Percentiles rank a stretch among this genome's conserved stretches.
These are phyloP conservation scores for Ambrosiella xylebori DNA, from an alignment of 2,329 filamentous ascomycete species.

Conservation along the genomic window DNA sequence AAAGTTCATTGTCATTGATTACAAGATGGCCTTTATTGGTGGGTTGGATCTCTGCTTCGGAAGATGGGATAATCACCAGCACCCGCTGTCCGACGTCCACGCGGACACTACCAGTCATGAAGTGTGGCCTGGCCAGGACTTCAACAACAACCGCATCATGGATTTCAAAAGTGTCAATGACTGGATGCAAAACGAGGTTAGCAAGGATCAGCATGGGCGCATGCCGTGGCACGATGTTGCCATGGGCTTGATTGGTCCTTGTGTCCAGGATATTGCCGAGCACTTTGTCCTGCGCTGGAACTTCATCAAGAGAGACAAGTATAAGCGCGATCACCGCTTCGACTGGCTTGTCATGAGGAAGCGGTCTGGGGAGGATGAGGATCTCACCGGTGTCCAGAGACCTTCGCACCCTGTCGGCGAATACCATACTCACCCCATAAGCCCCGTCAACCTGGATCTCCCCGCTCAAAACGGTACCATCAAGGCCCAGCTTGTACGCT, in stretches of 20 bases:
- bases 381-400: constrained; percentile 72
- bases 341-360: constrained; percentile 75
- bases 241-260: constrained; percentile 79
- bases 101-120: constrained; percentile 67
- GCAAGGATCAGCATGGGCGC: constrained; percentile 75
- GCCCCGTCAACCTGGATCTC: constrained; percentile 49
- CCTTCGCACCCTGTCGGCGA: constrained; percentile 79
- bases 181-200: constrained; percentile 86
- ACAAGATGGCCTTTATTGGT: constrained; percentile 78
- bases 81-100: constrained; percentile 73
- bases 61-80: constrained; percentile 77
- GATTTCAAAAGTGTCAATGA: constrained; percentile 83
- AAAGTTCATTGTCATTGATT: constrained; percentile 92
- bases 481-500: constrained; percentile 71
- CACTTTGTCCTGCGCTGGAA: constrained; percentile 95
- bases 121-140: constrained; percentile 89
- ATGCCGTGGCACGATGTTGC: constrained; percentile 98
- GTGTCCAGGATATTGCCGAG: constrained; percentile 85
- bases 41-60: constrained; percentile 92
- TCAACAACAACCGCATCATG: constrained; percentile 94
- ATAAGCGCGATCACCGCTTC: constrained; percentile 70
- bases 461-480: constrained; percentile 53
- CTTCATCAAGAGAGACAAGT: constrained; percentile 92
- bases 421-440: constrained; percentile 65
- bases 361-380: constrained; percentile 60